Evolutionary conservation across 129 eudicot genomes (phyloP).

Genomic region (Flaveria sonorensis): DNA sequence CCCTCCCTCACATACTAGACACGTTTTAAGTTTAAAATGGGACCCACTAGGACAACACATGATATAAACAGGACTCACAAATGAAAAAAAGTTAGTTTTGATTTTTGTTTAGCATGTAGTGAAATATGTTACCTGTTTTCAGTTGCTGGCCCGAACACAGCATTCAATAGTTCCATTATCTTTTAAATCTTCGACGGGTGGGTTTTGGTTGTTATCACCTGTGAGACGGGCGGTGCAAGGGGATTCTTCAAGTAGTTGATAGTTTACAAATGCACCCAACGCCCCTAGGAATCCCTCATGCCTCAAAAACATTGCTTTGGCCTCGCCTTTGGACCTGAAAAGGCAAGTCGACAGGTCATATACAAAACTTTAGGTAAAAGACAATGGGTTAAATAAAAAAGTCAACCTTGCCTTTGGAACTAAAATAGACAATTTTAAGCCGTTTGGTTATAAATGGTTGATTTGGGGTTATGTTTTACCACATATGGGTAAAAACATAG

Average conservation of each 20-base stretch:
- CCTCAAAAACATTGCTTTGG: constrained; percentile 84
- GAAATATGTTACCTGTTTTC: constrained; percentile 10
- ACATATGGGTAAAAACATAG: background rate
- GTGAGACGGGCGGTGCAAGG: constrained; percentile 24
- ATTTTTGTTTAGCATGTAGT: background rate
- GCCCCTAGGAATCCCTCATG: constrained; percentile 98
- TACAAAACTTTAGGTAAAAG: background rate
- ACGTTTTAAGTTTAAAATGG: background rate
- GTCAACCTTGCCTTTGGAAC: constrained; percentile 77
- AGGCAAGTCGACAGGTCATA: constrained; percentile 1
- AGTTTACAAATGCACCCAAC: constrained; percentile 77
- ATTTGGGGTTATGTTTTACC: background rate
- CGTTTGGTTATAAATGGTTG: background rate
- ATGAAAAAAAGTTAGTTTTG: constrained; percentile 3
- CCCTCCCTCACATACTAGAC: constrained; percentile 20
- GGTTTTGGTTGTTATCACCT: constrained; percentile 28
- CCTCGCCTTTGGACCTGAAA: constrained; percentile 92
- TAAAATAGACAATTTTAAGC: constrained; percentile 9
- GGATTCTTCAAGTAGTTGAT: constrained; percentile 48
- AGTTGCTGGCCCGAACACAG: constrained; percentile 33
- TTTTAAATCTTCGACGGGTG: constrained; percentile 24
- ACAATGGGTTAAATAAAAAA: no score
- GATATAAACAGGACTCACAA: constrained; percentile 19
- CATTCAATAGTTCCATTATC: constrained; percentile 50
- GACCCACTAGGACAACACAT: constrained; percentile 10